phyloP scores from a whole-genome alignment of 495 filamentous ascomycete species.

The Hypoxylon subgilvum region DNA sequence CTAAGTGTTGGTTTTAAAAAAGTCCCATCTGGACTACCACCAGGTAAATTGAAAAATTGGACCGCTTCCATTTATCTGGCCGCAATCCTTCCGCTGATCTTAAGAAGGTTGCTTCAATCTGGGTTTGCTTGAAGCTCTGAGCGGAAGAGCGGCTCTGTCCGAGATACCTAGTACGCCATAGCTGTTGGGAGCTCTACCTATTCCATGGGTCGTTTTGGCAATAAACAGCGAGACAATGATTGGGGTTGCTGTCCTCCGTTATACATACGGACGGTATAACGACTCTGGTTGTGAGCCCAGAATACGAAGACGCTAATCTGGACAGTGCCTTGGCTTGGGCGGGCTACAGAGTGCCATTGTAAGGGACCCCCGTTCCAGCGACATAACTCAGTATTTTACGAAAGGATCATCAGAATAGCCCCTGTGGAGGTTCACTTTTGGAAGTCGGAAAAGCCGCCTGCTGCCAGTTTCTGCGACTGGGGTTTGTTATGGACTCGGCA shows the following conservation, averaged over 20 bases:
- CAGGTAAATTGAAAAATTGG: neutral
- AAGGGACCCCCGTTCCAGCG: conserved; percentile 14
- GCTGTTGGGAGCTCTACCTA: neutral
- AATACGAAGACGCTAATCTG: neutral
- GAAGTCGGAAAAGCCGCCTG: conserved; percentile 28
- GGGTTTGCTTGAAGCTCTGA: neutral
- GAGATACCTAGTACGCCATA: neutral
- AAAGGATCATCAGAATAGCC: neutral
- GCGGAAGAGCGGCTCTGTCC: neutral
- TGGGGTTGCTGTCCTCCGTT: neutral
- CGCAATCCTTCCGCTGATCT: neutral
- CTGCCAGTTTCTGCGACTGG: conserved; percentile 5
- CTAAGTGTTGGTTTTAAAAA: neutral
- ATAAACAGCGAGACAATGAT: conserved; percentile 10
- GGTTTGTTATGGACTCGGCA: conserved; percentile 1
- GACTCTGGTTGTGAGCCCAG: neutral
- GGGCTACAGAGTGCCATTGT: conserved; percentile 3
- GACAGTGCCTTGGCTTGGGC: neutral
- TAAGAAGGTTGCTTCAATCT: neutral
- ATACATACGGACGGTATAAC: neutral
- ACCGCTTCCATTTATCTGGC: neutral
- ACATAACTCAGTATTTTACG: conserved; percentile 1
- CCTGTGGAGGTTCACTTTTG: conserved; percentile 10
- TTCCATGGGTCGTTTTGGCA: neutral
- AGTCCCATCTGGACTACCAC: neutral